Base-by-base conservation (phyloP, 306 rosid species). In the Morella rubra region DNA sequence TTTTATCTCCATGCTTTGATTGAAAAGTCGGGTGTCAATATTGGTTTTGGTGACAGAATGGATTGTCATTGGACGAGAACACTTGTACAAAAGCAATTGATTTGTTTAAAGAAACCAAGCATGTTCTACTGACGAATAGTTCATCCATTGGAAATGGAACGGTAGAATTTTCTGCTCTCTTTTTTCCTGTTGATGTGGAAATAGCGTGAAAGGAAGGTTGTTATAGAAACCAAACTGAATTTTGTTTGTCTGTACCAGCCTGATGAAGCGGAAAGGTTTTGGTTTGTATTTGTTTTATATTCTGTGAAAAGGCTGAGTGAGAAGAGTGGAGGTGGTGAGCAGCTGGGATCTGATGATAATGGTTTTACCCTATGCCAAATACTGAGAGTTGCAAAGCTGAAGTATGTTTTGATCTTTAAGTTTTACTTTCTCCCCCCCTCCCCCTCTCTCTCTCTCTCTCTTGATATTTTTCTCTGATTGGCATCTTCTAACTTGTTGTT, bases 261-360 rank as follows among this genome's bases (percentile, higher is more conserved):
- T 54, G 96, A 91, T 80, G 98, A 94, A 85, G 93, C 96, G 40
- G 94, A 87, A 61, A 86, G 96, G 18, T 87, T 76, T 78, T 94
- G 98, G 98, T 91, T 82, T 86, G 87, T 93, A n/a, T 90, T 91
- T 79, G 80, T 87, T 84, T 79, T 90, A 75, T 94, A 86, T 83
- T 82, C 96, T 18, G 78, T 89, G 73, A 91, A 89, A 87, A 90
- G 87, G 75, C 78, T 94, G 82, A 65, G 83, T 69, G 77, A 77
- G 69, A 91, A 81, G 74, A 82, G 44, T 55, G 82, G 62, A 10
- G 89, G 82, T 59, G 45, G 65, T 68, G 86, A 47, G 18, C 82
- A 80, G 32, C 85, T 80, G 62, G 83, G 82, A 47, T 77, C 77
- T 67, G 86, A 73, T 65, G 83, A 86, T 40, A 50, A 81, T 7